A percentile compares a stretch with the other conserved stretches of the same genome.
Conservation (phyloP, 106 monocot species). For the Dioscorea zingiberensis region DNA sequence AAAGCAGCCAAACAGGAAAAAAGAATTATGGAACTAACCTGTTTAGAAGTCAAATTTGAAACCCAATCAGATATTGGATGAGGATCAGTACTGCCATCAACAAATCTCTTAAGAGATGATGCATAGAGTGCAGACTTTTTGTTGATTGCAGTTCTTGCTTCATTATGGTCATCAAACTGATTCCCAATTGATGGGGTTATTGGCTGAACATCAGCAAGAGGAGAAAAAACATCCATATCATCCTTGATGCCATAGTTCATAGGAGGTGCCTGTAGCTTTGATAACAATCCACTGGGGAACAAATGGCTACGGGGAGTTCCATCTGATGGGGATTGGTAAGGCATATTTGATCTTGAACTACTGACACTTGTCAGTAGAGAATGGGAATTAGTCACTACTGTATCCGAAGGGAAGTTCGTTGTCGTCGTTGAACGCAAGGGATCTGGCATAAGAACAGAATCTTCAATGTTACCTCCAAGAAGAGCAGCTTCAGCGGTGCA, state of each 20-base stretch:
- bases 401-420: conserved; percentile 32
- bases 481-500: conserved; percentile 76
- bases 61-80: too few relatives aligned
- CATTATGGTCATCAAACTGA: conserved; percentile 65
- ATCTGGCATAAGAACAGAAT: conserved; percentile 94
- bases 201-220: conserved; percentile 95
- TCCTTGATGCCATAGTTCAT: conserved; percentile 58
- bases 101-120: background rate
- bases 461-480: conserved; percentile 78
- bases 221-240: conserved; percentile 99
- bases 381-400: conserved; percentile 23
- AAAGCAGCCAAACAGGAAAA: too few relatives aligned
- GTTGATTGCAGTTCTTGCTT: conserved; percentile 40
- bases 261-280: conserved; percentile 65
- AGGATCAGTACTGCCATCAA: too few relatives aligned
- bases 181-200: conserved; percentile 77
- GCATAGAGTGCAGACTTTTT: conserved; percentile 40
- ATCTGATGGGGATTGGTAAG: too few relatives aligned
- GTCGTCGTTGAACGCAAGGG: conserved; percentile 58
- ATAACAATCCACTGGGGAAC: conserved; percentile 46
- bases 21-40: too few relatives aligned
- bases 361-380: conserved; percentile 29
- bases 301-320: conserved; percentile 58
- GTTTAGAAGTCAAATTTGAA: too few relatives aligned
- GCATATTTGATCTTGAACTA: conserved; percentile 22